phyloP scores from a whole-genome alignment of 495 filamentous ascomycete genomes.

The Hyaloscypha bicolor region DNA sequence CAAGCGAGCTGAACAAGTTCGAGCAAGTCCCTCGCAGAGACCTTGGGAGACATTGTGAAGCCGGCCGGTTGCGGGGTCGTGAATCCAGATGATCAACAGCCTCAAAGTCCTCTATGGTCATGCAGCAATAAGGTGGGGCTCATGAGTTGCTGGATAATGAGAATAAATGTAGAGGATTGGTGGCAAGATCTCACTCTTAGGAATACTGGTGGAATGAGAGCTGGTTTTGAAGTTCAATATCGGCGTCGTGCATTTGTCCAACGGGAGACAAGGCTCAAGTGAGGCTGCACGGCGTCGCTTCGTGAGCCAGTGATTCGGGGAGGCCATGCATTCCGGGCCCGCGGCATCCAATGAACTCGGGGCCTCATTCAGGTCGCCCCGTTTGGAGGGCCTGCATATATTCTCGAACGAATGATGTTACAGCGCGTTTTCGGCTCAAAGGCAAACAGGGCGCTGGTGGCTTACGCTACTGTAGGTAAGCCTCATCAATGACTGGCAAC shows the following conservation, averaged over 20 bases:
- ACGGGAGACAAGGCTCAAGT: neutral
- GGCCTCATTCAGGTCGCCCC: neutral
- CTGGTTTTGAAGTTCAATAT: neutral
- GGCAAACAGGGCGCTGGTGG: neutral
- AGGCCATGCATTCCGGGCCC: neutral
- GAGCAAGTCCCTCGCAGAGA: neutral
- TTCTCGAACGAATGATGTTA: neutral
- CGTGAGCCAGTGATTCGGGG: neutral
- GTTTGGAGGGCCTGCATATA: neutral
- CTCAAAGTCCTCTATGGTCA: neutral
- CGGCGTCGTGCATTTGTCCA: neutral
- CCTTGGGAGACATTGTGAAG: neutral
- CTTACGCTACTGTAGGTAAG: neutral
- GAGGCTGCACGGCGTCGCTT: neutral
- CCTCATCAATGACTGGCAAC: neutral
- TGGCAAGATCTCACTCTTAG: neutral
- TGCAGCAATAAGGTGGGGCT: neutral
- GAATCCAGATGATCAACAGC: neutral
- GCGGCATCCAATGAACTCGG: neutral
- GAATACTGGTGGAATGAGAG: neutral
- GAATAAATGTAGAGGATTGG: neutral
- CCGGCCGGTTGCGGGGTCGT: neutral
- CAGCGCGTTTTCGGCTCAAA: neutral
- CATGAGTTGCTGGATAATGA: neutral
- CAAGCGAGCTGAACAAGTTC: slow-evolving; percentile 17